A percentile compares a stretch with the other conserved stretches of the same genome.
phyloP scores from a whole-genome alignment of 441 rosid genomes.

The Syzygium syzygioides region DNA sequence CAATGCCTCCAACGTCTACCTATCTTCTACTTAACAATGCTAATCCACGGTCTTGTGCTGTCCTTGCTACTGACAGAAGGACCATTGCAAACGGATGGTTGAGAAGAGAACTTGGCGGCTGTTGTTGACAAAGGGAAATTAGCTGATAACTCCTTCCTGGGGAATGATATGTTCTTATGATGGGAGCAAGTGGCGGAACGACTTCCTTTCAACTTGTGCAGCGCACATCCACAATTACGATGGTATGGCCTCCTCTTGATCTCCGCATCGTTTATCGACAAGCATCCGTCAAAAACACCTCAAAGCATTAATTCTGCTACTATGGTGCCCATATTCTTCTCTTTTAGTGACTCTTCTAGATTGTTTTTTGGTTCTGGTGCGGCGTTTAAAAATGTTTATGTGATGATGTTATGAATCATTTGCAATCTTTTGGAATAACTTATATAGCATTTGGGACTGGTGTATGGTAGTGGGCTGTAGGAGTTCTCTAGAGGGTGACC shows the following conservation, averaged over 20 bases:
- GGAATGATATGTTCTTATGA: constrained; percentile 39
- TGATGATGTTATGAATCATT: background rate
- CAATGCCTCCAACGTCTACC: background rate
- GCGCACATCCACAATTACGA: constrained; percentile 62
- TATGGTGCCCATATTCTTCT: constrained; percentile 22
- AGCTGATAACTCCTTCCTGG: constrained; percentile 4
- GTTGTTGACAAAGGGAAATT: background rate
- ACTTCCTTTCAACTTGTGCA: constrained; percentile 32
- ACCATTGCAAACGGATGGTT: background rate
- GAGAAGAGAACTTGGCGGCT: constrained; percentile 11
- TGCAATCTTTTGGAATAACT: background rate
- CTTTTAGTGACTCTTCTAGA: background rate
- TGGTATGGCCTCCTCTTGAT: constrained; percentile 65
- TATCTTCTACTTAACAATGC: background rate
- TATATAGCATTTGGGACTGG: background rate
- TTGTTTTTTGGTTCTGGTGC: background rate
- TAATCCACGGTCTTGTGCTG: background rate
- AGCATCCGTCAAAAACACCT: constrained; percentile 44
- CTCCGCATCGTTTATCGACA: constrained; percentile 32
- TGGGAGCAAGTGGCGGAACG: constrained; percentile 27
- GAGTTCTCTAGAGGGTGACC: background rate
- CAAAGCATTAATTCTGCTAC: constrained; percentile 57
- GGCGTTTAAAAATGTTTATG: no score
- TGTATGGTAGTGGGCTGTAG: background rate
- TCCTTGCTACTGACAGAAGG: background rate